Evolutionary conservation across 305 asterid genomes (phyloP).

Genomic region (Salvia sclarea): DNA sequence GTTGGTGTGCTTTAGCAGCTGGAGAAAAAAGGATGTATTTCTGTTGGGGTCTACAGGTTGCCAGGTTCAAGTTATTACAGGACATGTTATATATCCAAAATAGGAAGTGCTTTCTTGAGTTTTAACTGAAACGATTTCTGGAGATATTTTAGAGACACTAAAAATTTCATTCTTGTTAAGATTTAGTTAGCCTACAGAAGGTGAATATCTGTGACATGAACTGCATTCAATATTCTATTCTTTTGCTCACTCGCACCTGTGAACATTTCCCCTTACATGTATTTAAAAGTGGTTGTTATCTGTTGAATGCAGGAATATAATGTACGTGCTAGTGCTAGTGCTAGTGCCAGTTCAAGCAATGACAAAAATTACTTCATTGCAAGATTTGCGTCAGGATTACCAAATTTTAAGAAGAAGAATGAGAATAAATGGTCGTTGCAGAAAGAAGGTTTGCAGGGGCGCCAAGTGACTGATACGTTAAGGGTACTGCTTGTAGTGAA

Average conservation of each 20-base stretch:
- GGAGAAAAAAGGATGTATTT: not conserved
- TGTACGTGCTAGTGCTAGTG: slow-evolving; percentile 74
- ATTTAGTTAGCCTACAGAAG: slow-evolving; percentile 4
- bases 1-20: slow-evolving; percentile 19
- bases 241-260: not conserved
- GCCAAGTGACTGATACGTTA: slow-evolving; percentile 83
- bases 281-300: slow-evolving; percentile 10
- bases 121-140: slow-evolving; percentile 18
- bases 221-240: not conserved
- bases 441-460: slow-evolving; percentile 94
- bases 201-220: slow-evolving; percentile 1
- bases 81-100: not conserved
- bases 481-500: slow-evolving; percentile 55
- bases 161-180: not conserved
- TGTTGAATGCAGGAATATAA: slow-evolving; percentile 69
- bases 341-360: slow-evolving; percentile 58
- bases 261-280: not conserved
- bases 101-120: not conserved
- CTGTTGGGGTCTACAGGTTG: slow-evolving; percentile 8
- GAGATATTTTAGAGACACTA: not conserved
- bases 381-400: slow-evolving; percentile 85
- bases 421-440: slow-evolving; percentile 92
- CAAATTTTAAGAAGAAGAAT: slow-evolving; percentile 77
- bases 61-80: not conserved
- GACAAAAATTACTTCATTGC: slow-evolving; percentile 90